Conservation (phyloP, 768 basidiomycete genomes). For the Auricularia auricula-judae region DNA sequence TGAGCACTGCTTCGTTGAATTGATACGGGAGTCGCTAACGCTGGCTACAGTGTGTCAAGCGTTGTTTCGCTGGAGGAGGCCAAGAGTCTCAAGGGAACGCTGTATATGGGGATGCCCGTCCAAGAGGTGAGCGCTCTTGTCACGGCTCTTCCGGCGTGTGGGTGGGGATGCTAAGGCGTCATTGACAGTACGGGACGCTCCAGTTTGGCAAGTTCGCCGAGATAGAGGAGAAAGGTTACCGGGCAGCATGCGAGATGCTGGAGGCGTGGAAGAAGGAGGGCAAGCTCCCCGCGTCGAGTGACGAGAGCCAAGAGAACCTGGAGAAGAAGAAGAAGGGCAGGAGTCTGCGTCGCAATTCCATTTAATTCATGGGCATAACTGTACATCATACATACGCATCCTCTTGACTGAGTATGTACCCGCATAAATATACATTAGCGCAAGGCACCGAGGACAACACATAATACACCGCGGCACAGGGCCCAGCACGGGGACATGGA, state of each 20-base stretch:
- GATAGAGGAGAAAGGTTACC: conserved; percentile 72
- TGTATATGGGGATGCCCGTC: conserved; percentile 93
- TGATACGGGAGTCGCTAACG: not conserved
- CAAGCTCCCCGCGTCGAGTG: conserved; percentile 58
- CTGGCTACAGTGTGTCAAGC: conserved; percentile 70
- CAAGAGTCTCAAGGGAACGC: conserved; percentile 77
- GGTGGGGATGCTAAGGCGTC: not conserved
- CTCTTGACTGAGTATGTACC: not conserved
- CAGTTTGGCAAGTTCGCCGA: conserved; percentile 86
- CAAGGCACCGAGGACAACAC: no score
- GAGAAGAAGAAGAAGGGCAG: conserved; percentile 57
- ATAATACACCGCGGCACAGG: no score
- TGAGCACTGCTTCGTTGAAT: conserved; percentile 30
- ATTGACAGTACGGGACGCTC: conserved; percentile 71
- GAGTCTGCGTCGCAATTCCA: conserved; percentile 70
- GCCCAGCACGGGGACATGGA: no score
- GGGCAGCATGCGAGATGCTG: conserved; percentile 58
- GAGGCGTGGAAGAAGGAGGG: conserved; percentile 76
- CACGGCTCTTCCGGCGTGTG: not conserved
- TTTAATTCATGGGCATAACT: conserved; percentile 18
- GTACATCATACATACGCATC: not conserved
- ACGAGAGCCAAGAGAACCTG: conserved; percentile 36
- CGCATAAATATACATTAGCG: not conserved
- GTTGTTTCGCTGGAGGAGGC: conserved; percentile 92
- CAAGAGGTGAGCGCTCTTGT: conserved; percentile 47